Evolutionary conservation across 176 grass and related monocot species (phyloP).

Genomic region (Triticum urartu): DNA sequence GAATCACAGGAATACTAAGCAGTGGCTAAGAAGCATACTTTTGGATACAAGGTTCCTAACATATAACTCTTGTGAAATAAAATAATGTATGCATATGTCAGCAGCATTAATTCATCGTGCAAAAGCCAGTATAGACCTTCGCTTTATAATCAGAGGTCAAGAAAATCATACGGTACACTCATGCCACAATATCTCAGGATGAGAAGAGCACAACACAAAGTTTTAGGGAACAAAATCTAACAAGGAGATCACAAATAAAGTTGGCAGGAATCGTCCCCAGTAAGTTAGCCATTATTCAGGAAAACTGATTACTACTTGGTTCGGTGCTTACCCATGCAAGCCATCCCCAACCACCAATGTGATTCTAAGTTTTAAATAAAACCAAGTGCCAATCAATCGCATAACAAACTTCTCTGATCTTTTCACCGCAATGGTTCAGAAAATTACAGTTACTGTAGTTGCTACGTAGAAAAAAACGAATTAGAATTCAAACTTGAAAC

Average conservation of each 20-base stretch:
- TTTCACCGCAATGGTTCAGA: neutral
- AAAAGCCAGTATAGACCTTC: neutral
- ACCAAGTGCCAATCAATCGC: neutral
- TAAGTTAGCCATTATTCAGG: neutral
- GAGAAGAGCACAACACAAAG: neutral
- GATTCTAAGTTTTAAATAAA: neutral
- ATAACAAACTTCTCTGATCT: neutral
- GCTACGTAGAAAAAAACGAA: neutral
- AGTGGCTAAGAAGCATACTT: constrained; percentile 14
- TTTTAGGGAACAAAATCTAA: constrained; percentile 17
- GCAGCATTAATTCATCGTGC: neutral
- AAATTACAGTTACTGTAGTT: neutral
- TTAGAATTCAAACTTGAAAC: neutral
- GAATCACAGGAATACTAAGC: neutral
- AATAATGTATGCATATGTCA: constrained; percentile 7
- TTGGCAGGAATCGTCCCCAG: neutral
- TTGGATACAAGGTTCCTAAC: neutral
- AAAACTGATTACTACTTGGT: neutral
- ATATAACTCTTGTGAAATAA: constrained; percentile 9
- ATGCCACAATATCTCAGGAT: neutral
- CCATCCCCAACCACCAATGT: neutral
- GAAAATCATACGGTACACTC: neutral
- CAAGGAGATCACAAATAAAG: constrained; percentile 21
- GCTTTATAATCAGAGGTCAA: neutral
- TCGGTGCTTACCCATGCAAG: neutral